phyloP scores from a whole-genome alignment of 1,284 basidiomycete species.

The Papiliotrema fonsecae region DNA sequence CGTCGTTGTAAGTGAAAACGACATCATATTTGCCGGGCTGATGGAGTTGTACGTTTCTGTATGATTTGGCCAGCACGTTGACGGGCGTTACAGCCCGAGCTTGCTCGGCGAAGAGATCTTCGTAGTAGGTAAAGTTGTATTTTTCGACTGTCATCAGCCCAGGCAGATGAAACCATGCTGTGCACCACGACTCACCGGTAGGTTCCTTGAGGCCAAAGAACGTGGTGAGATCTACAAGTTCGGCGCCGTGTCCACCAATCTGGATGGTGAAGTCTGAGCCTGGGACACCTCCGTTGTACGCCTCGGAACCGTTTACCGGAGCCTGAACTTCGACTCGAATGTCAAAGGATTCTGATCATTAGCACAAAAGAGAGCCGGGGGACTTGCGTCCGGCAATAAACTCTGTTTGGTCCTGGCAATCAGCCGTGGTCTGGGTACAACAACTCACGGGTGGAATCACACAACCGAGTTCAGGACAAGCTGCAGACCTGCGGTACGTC shows the following conservation, averaged over 20 bases:
- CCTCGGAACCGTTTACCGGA: slow-evolving; percentile 47
- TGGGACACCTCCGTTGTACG: slow-evolving; percentile 45
- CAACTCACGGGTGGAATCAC: slow-evolving; percentile 38
- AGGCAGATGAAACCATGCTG: not conserved
- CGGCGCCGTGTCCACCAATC: slow-evolving; percentile 33
- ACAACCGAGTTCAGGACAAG: slow-evolving; percentile 46
- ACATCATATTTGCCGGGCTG: slow-evolving; percentile 32
- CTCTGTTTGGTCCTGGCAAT: slow-evolving; percentile 13
- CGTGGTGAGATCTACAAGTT: slow-evolving; percentile 35
- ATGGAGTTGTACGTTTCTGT: slow-evolving; percentile 43
- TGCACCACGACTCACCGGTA: slow-evolving; percentile 9
- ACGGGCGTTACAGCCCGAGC: slow-evolving; percentile 38
- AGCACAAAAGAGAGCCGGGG: not conserved
- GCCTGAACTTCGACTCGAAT: slow-evolving; percentile 48
- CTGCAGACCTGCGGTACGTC: slow-evolving; percentile 44
- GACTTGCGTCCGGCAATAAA: slow-evolving; percentile 40
- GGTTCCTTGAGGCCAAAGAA: slow-evolving; percentile 42
- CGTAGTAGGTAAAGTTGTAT: slow-evolving; percentile 43
- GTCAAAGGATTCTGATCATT: slow-evolving; percentile 33
- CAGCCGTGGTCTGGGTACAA: not conserved
- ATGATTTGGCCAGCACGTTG: slow-evolving; percentile 47
- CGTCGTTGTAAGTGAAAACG: slow-evolving; percentile 30
- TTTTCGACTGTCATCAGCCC: slow-evolving; percentile 16
- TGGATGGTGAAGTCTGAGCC: slow-evolving; percentile 38
- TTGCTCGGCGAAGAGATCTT: slow-evolving; percentile 46